Evolutionary conservation across 1,139 yeast genomes (phyloP).

Genomic region (Pichia sp.): DNA sequence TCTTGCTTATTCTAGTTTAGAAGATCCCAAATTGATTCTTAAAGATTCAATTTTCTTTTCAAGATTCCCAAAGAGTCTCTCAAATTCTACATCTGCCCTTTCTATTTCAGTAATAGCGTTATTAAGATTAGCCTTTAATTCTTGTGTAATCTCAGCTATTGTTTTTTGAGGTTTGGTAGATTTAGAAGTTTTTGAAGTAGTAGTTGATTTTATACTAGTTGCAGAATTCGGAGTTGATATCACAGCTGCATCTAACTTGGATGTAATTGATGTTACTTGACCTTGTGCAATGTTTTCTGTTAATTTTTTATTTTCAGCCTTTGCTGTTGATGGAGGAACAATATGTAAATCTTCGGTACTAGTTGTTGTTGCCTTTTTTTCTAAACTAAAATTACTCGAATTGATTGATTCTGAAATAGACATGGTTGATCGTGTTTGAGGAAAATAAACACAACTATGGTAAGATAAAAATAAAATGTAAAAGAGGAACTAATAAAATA

Average conservation of each 20-base stretch:
- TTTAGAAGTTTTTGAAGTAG: neutral
- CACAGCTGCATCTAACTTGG: neutral
- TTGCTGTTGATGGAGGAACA: neutral
- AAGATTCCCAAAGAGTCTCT: conserved; percentile 17
- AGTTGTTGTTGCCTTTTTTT: conserved; percentile 6
- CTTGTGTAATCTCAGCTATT: conserved; percentile 20
- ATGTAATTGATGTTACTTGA: neutral
- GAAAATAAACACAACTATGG: neutral
- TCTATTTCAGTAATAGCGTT: conserved; percentile 20
- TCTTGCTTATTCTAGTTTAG: neutral
- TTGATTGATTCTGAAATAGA: neutral
- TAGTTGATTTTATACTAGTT: neutral
- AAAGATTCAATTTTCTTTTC: conserved; percentile 20
- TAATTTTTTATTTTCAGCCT: neutral
- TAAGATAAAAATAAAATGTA: neutral
- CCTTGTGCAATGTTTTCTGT: conserved; percentile 3
- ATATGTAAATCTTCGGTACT: conserved; percentile 7
- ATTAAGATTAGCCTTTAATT: conserved; percentile 19
- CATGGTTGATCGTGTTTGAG: neutral
- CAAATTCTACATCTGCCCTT: conserved; percentile 20
- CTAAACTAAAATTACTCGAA: neutral
- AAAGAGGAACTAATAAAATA: no score
- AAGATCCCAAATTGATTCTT: conserved; percentile 8
- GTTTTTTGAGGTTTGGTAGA: conserved; percentile 9
- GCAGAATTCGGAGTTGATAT: neutral